phyloP scores from a whole-genome alignment of 2,329 filamentous ascomycete genomes.

The Aureobasidium vineae region DNA sequence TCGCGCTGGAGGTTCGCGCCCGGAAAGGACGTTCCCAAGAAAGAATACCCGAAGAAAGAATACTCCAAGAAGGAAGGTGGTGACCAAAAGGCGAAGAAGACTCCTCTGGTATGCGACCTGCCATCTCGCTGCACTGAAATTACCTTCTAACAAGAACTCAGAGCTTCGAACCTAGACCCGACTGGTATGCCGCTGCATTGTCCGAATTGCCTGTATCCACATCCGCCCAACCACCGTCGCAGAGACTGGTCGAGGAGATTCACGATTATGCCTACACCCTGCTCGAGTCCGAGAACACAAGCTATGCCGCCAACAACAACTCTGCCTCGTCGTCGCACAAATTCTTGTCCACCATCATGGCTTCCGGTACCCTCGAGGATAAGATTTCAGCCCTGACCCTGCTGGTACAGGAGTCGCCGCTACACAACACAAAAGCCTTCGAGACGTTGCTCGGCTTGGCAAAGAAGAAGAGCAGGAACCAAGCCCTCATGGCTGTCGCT shows the following conservation, averaged over 20 bases:
- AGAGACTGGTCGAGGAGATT: slow-evolving; percentile 56
- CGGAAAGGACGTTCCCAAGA: slow-evolving; percentile 33
- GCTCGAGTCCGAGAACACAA: slow-evolving; percentile 71
- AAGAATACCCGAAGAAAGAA: slow-evolving; percentile 34
- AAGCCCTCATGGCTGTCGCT: slow-evolving; percentile 87
- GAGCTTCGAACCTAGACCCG: slow-evolving; percentile 61
- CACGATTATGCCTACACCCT: slow-evolving; percentile 70
- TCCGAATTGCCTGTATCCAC: slow-evolving; percentile 52
- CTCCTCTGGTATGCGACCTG: slow-evolving; percentile 28
- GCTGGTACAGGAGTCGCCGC: slow-evolving; percentile 90
- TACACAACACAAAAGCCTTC: slow-evolving; percentile 87
- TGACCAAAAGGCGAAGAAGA: slow-evolving; percentile 32
- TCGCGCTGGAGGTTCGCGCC: slow-evolving; percentile 29
- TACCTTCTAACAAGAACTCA: slow-evolving; percentile 38
- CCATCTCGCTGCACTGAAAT: not conserved
- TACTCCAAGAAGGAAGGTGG: slow-evolving; percentile 32
- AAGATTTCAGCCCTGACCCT: slow-evolving; percentile 95
- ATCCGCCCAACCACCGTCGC: slow-evolving; percentile 49
- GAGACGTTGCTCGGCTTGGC: slow-evolving; percentile 79
- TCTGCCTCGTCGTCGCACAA: slow-evolving; percentile 85
- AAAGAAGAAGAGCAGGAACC: slow-evolving; percentile 89
- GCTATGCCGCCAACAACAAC: slow-evolving; percentile 69
- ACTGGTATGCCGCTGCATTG: slow-evolving; percentile 64
- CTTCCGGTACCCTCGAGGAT: slow-evolving; percentile 92
- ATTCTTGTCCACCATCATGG: slow-evolving; percentile 96